Conservation (phyloP, 192 early-diverging fungal species). For the Geranomyces variabilis region DNA sequence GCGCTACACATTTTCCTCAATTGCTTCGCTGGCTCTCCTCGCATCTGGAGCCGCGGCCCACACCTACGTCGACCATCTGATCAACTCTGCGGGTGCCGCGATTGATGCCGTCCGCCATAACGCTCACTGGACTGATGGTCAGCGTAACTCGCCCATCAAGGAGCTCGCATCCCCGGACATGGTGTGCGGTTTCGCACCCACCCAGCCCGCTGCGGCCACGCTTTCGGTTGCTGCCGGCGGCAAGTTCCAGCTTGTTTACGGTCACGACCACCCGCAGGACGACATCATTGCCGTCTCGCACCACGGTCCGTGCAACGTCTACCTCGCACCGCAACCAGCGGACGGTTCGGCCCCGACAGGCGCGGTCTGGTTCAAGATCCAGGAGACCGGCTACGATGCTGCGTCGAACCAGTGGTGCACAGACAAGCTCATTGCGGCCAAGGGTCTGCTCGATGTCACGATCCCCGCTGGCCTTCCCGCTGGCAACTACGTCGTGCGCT, state of each 20-base stretch:
- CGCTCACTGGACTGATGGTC: conserved; percentile 7
- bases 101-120: conserved; percentile 2
- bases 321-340: conserved; percentile 17
- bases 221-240: conserved; percentile 13
- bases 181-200: conserved; percentile 11
- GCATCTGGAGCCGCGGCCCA: conserved; percentile 3
- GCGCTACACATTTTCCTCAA: no score
- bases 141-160: conserved; percentile 27
- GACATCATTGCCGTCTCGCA: conserved; percentile 28
- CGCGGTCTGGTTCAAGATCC: conserved; percentile 39
- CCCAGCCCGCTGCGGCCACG: conserved; percentile 3
- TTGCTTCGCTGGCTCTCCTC: no score
- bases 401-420: conserved; percentile 16
- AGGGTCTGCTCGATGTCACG: conserved; percentile 33
- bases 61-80: conserved; percentile 18
- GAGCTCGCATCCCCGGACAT: conserved; percentile 18
- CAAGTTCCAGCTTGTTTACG: conserved; percentile 7
- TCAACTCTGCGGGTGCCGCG: neutral
- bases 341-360: conserved; percentile 18
- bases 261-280: conserved; percentile 2
- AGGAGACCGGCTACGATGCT: conserved; percentile 29
- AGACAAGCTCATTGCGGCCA: conserved; percentile 25
- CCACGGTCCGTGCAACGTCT: conserved; percentile 25
- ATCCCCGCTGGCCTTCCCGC: conserved; percentile 14
- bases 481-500: conserved; percentile 34